Percentiles rank a stretch among this genome's conserved stretches.
Conservation (phyloP, 164 flowering plant genomes). For the Houttuynia cordata region DNA sequence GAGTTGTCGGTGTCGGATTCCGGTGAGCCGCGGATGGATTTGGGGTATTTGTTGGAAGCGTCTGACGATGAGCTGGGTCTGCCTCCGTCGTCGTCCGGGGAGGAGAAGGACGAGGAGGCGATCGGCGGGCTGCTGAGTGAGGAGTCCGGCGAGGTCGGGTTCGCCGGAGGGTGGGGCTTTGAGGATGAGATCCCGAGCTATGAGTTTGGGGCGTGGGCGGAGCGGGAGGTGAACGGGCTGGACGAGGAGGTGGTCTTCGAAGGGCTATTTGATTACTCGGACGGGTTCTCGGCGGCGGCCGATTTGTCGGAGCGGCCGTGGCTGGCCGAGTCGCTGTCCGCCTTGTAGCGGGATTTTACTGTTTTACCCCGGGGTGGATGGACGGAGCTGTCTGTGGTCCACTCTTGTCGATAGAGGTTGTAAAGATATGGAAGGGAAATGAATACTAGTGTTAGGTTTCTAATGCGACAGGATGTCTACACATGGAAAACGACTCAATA, state of each 20-base stretch:
- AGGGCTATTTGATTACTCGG: constrained; percentile 42
- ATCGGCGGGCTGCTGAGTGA: neutral
- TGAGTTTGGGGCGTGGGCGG: constrained; percentile 18
- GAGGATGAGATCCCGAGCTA: constrained; percentile 40
- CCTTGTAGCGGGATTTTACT: constrained; percentile 11
- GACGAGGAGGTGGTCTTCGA: constrained; percentile 27
- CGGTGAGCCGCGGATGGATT: constrained; percentile 33
- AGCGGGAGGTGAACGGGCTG: neutral
- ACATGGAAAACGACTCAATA: too few species aligned
- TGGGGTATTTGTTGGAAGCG: constrained; percentile 60
- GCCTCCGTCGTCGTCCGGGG: constrained; percentile 30
- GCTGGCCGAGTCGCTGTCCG: constrained; percentile 34
- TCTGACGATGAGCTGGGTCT: constrained; percentile 83
- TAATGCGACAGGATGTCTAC: too few species aligned
- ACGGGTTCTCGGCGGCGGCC: constrained; percentile 21
- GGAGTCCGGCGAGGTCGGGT: constrained; percentile 7
- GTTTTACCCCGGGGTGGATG: neutral
- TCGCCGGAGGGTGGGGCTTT: constrained; percentile 38
- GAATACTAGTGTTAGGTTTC: too few species aligned
- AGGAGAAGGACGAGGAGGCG: neutral
- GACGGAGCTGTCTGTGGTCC: too few species aligned
- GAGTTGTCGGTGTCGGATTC: constrained; percentile 14
- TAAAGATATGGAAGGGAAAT: neutral
- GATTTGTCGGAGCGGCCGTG: constrained; percentile 30
- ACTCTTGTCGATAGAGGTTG: neutral